Evolutionary conservation across 805 yeast genomes (phyloP), one percentile per base, ranked within the genome.

Genomic region (Schizosaccharomyces cryophilus): DNA sequence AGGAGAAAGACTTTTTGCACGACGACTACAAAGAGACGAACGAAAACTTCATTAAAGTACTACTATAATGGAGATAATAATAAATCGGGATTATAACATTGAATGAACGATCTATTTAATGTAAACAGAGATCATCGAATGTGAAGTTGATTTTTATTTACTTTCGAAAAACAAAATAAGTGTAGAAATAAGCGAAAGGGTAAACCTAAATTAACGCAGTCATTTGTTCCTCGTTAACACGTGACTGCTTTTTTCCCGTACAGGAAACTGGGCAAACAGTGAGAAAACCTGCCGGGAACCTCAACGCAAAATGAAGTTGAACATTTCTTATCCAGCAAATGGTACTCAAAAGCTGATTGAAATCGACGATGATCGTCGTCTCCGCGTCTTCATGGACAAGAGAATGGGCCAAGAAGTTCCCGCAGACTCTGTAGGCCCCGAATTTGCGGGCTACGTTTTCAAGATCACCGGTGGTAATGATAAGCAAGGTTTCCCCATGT

Each of bases 401-500:
- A 88, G 97, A 78, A 87, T 93, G 84, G 98, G 98, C 74, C 96
- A 88, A 80, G 98, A 93, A 80, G 95, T 93, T 74, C 95, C 88
- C 75, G 98, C 97, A 78, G 98, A 93, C 78, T 77, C 87, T 67
- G 85, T 93, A 72, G 95, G 95, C 74, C 97, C 93, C 73, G 98
- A 94, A 80, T 87, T 90, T 90, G 90, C 88, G 79, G 98, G 98
- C 74, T 93, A 93, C 88, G 77, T 87, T 75, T 89, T 93, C 86
- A 94, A 85, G 82, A 89, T 93, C 77, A 79, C 96, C 72, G 98
- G 98, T 76, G 98, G 98, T 84, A 93, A 93, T 85, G 98, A 93
- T 82, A 93, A 93, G 81, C 98, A 93, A 82, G 98, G 98, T 81
- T 93, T 93, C 96, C 97, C 98, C 80, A 93, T 94, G 98, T 93